phyloP scores from a whole-genome alignment of 805 yeast genomes.

The Metschnikowia vanudenii region DNA sequence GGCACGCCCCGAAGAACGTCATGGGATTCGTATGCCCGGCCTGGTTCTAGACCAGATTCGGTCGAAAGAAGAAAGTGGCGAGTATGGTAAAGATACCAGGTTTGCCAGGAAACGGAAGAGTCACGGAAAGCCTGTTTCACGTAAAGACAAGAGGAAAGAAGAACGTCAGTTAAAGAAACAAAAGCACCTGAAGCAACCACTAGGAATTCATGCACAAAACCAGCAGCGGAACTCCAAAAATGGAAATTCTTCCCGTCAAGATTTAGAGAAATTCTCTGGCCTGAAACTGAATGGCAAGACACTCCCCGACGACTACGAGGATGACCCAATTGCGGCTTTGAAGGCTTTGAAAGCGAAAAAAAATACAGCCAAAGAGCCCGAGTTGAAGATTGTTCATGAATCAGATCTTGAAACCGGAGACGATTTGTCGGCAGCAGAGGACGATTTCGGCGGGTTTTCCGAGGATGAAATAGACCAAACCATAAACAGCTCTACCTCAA shows the following conservation, averaged over 20 bases:
- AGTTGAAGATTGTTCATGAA: slow-evolving; percentile 3
- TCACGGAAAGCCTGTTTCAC: slow-evolving; percentile 22
- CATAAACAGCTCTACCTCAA: neutral
- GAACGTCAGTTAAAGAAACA: slow-evolving; percentile 34
- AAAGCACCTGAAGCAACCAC: slow-evolving; percentile 17
- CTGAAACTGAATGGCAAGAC: neutral
- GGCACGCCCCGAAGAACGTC: slow-evolving; percentile 23
- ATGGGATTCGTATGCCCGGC: slow-evolving; percentile 58
- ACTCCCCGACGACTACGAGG: slow-evolving; percentile 19
- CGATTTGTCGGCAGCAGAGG: neutral
- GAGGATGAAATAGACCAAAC: neutral
- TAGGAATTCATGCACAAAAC: neutral
- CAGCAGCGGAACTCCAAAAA: neutral
- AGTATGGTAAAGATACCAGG: slow-evolving; percentile 37
- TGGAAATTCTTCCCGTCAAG: neutral
- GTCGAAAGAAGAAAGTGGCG: slow-evolving; percentile 42
- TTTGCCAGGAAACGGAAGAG: slow-evolving; percentile 26
- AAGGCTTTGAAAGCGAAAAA: slow-evolving; percentile 18
- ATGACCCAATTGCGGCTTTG: slow-evolving; percentile 18
- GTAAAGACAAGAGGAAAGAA: slow-evolving; percentile 38
- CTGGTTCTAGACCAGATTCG: slow-evolving; percentile 50
- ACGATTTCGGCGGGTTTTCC: slow-evolving; percentile 4
- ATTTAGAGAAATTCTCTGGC: neutral
- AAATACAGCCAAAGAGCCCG: slow-evolving; percentile 6
- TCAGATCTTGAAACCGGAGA: slow-evolving; percentile 7